These are phyloP conservation scores for Scheffersomyces amazonensis DNA, from an alignment of 805 yeast species.

Conservation along the genomic window DNA sequence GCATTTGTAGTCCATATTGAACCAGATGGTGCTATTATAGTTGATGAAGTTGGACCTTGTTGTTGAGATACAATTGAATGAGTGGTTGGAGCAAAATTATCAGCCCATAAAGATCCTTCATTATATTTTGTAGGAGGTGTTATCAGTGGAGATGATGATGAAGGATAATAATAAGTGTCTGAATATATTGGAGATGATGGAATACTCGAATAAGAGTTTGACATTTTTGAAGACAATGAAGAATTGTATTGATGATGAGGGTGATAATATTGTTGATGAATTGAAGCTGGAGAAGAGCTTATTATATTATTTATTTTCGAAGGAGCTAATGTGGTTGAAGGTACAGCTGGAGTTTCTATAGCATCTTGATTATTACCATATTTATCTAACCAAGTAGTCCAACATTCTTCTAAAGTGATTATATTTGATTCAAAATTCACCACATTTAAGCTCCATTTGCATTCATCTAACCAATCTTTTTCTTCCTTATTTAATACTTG, in stretches of 20 bases:
- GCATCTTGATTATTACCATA: slow-evolving; percentile 11
- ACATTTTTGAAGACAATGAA: slow-evolving; percentile 1
- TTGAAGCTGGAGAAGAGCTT: not conserved
- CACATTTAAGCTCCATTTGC: slow-evolving; percentile 57
- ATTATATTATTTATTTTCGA: not conserved
- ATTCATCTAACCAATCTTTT: slow-evolving; percentile 60
- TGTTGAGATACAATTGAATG: not conserved
- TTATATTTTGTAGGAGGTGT: slow-evolving; percentile 23
- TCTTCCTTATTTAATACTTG: slow-evolving; percentile 63
- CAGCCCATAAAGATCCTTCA: slow-evolving; percentile 10
- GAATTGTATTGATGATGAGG: slow-evolving; percentile 1
- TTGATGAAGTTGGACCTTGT: not conserved
- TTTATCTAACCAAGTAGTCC: slow-evolving; percentile 43
- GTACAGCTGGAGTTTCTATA: not conserved
- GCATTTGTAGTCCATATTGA: not conserved
- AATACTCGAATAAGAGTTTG: slow-evolving; percentile 8
- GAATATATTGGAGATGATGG: slow-evolving; percentile 21
- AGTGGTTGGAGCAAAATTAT: not conserved
- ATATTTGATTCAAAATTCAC: slow-evolving; percentile 37
- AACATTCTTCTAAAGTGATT: slow-evolving; percentile 41
- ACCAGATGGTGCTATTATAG: not conserved
- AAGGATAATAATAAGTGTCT: slow-evolving; percentile 8
- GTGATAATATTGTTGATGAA: not conserved
- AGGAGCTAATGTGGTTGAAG: no score
- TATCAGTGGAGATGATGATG: slow-evolving; percentile 20